Base-by-base conservation (phyloP, 768 basidiomycete genomes). In the Kwoniella pini region DNA sequence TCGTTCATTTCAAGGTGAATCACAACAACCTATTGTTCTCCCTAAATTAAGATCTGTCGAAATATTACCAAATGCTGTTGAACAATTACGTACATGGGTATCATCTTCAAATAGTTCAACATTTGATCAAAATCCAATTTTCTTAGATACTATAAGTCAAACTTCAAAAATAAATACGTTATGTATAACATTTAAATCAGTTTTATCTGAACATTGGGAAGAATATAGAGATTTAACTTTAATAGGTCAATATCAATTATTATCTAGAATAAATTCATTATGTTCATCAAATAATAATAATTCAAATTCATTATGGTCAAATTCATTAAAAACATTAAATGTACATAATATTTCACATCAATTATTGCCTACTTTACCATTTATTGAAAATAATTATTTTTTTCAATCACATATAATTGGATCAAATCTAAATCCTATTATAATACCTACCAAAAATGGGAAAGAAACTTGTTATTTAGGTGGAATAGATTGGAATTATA, bases 341-440 rank as follows among this genome's bases (percentile, higher is more conserved):
- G 58, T 66, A 17, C 68, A 69, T 51, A 55, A 64, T 38, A 57
- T 66, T 26, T 57, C 63, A 19, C 64, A 66, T 51, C 68, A 69
- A 55, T 49, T 66, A 3, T 46, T 69, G 24, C 68, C 68, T 26
- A 45, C 58, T n/a, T 45, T 69, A 3, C 43, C 48, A n/a, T 51
- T 40, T 12, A 51, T 49, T 27, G 11, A 26, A 19, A 69, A 69
- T 48, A 53, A 51, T 30, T 69, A 69, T 45, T 49, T 63, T 33
- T 69, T 69, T 54, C 57, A 53, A 10, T 46, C 64, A 19, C 62
- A 59, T 53, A 53, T 55, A 31, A 58, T 52, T n/a, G 21, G 28
- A 3, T 33, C 56, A 10, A 11, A 6, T 10, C 4, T 24, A 17
- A 33, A 28, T 19, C 59, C 50, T 1, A 31, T 54, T 15, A 5